Percentiles rank a stretch among this genome's conserved stretches.
These are phyloP conservation scores for Naganishia onofrii DNA, from an alignment of 768 basidiomycete genomes.

Conservation along the genomic window DNA sequence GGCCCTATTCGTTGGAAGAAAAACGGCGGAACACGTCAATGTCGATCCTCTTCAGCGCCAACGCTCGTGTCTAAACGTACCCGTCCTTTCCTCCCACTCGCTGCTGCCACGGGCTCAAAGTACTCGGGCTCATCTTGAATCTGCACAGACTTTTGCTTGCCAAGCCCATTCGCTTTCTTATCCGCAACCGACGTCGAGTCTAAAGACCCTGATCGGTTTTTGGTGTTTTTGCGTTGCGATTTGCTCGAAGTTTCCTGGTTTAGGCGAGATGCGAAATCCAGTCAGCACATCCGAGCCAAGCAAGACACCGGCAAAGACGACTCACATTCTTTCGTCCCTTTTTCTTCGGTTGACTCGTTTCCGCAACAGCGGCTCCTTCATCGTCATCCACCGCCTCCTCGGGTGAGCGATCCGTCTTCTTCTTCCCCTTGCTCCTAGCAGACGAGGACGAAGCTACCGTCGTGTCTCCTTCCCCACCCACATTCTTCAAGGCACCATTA, in stretches of 20 bases:
- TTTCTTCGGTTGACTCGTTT: slow-evolving; percentile 11
- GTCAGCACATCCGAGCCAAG: not conserved
- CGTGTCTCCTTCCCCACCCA: not conserved
- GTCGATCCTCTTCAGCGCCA: too few relatives aligned
- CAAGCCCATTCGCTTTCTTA: not conserved
- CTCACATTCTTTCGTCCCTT: slow-evolving; percentile 22
- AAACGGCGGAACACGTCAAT: not conserved
- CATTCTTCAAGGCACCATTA: slow-evolving; percentile 12
- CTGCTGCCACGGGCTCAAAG: not conserved
- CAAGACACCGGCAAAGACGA: not conserved
- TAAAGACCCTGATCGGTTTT: slow-evolving; percentile 8
- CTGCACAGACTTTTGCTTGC: slow-evolving; percentile 21
- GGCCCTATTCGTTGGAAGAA: not conserved
- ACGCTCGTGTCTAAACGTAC: not conserved
- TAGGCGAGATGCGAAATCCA: not conserved
- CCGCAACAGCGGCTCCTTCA: not conserved
- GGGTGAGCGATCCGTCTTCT: not conserved
- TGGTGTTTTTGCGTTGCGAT: slow-evolving; percentile 12
- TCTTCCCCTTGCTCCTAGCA: slow-evolving; percentile 2
- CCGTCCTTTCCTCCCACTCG: slow-evolving; percentile 16
- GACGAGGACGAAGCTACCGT: not conserved
- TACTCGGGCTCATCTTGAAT: slow-evolving; percentile 9
- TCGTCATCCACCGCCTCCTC: not conserved
- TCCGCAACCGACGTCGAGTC: slow-evolving; percentile 1
- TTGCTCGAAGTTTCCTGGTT: slow-evolving; percentile 9